Conservation (phyloP, 2,329 filamentous ascomycete genomes). For the Alternaria sp. region DNA sequence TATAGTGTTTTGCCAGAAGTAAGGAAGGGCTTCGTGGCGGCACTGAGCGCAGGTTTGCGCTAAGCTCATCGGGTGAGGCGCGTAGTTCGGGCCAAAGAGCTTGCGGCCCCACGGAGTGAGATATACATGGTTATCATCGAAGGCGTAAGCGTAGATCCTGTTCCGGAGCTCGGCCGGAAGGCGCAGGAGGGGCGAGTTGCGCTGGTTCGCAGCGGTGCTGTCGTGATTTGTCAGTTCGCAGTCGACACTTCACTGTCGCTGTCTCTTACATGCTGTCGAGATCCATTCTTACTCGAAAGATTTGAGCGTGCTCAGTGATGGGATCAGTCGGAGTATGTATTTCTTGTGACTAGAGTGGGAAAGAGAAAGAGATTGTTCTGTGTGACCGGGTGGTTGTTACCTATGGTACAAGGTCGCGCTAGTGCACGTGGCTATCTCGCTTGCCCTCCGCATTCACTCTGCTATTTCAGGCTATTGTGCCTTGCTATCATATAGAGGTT, state of each 20-base stretch:
- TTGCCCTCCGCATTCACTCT: background rate
- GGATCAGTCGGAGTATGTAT: accelerated
- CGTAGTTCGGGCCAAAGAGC: no score
- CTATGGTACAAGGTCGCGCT: background rate
- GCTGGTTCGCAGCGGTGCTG: background rate
- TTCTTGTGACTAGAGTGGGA: background rate
- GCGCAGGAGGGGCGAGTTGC: background rate
- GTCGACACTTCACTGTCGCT: background rate
- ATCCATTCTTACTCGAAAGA: background rate
- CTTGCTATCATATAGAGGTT: no score
- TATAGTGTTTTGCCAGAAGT: background rate
- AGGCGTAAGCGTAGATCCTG: background rate
- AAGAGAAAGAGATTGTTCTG: background rate
- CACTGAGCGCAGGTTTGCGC: background rate
- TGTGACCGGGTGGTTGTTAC: background rate
- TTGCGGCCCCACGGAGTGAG: no score
- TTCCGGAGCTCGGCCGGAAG: background rate
- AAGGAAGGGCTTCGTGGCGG: background rate
- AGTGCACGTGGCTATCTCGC: background rate
- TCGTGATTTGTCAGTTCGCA: background rate
- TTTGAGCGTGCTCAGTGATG: background rate
- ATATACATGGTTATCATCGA: accelerated
- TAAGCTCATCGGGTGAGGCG: background rate
- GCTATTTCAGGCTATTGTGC: no score
- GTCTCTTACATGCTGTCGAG: background rate